Conservation (phyloP, 768 basidiomycete species). For the Lepiota brunneoincarnata region DNA sequence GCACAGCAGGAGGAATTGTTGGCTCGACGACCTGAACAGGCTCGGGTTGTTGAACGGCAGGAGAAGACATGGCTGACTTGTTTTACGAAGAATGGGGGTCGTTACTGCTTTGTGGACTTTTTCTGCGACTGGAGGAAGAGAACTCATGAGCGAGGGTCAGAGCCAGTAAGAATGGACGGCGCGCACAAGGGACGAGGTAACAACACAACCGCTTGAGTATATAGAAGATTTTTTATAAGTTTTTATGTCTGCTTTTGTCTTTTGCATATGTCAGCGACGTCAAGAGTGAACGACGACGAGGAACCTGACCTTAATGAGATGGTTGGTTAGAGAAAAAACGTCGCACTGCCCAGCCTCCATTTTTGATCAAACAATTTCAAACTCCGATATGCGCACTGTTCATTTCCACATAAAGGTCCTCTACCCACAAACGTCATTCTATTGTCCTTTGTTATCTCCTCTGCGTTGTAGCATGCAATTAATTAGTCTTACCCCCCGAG, state of each 20-base stretch:
- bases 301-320: conserved; percentile 61
- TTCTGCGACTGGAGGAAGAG: conserved; percentile 50
- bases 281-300: conserved; percentile 17
- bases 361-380: conserved; percentile 38
- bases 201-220: conserved; percentile 74
- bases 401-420: conserved; percentile 18
- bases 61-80: conserved; percentile 54
- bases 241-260: conserved; percentile 68
- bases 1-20: conserved; percentile 41
- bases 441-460: background rate
- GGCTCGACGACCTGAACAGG: conserved; percentile 50
- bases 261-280: conserved; percentile 24
- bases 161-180: conserved; percentile 15
- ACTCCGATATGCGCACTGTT: conserved; percentile 42
- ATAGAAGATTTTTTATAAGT: conserved; percentile 62
- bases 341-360: conserved; percentile 18
- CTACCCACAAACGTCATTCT: conserved; percentile 21
- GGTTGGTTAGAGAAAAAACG: conserved; percentile 57
- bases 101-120: conserved; percentile 94
- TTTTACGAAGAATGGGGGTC: conserved; percentile 59
- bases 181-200: conserved; percentile 66
- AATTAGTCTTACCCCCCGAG: no score
- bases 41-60: conserved; percentile 52
- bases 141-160: conserved; percentile 16
- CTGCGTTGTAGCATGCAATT: no score